A percentile compares a stretch with the other conserved stretches of the same genome.
phyloP scores from a whole-genome alignment of 139 green algal species.

The Coelastrella sp. region DNA sequence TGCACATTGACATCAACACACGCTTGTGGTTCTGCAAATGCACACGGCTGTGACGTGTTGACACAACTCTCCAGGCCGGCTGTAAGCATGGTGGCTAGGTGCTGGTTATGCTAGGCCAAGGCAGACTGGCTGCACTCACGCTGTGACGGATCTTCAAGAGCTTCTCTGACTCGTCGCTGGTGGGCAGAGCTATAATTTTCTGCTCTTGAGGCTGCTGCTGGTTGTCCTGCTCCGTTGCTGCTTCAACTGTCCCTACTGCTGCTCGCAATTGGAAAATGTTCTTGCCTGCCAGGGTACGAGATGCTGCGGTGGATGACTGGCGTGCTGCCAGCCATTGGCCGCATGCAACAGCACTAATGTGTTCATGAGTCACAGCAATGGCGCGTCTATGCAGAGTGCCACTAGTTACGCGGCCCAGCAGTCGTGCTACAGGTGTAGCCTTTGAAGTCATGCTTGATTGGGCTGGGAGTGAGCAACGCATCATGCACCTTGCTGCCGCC shows the following conservation, averaged over 20 bases:
- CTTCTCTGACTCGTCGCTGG: conserved; percentile 79
- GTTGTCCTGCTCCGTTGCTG: not conserved
- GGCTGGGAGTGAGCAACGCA: conserved; percentile 26
- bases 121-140: conserved; percentile 58
- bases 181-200: conserved; percentile 66
- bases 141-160: conserved; percentile 91
- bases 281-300: conserved; percentile 29
- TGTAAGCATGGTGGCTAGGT: no score
- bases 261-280: conserved; percentile 48
- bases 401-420: conserved; percentile 10
- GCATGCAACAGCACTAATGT: not conserved
- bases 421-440: conserved; percentile 15
- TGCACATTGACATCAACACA: not conserved
- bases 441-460: conserved; percentile 24
- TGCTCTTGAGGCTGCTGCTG: conserved; percentile 28
- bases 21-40: no score
- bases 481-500: not conserved
- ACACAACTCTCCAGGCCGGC: no score
- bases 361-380: not conserved
- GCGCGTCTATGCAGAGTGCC: not conserved
- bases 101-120: no score
- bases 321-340: conserved; percentile 40
- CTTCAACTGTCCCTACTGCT: conserved; percentile 43
- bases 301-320: conserved; percentile 13
- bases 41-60: no score